Percentiles rank a stretch among this genome's conserved stretches.
Evolutionary conservation across 495 filamentous ascomycete genomes (phyloP).

Genomic region (Pseudomonodictys pantanalensis): DNA sequence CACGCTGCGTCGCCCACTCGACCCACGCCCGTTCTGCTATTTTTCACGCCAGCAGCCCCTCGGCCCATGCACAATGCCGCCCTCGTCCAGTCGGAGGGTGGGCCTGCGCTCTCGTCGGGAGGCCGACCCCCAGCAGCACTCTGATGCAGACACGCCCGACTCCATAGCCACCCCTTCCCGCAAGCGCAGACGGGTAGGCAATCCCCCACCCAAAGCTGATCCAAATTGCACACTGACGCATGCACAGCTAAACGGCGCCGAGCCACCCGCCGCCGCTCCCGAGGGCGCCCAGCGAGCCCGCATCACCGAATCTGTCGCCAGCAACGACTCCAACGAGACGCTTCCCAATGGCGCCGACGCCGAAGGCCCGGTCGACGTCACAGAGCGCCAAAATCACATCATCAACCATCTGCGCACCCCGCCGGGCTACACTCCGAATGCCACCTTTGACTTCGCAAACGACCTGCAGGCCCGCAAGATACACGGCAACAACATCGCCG

Average conservation of each 20-base stretch:
- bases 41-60: not conserved
- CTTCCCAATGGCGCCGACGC: conserved; percentile 26
- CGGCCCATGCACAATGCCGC: conserved; percentile 30
- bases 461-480: conserved; percentile 26
- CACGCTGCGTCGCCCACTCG: not conserved
- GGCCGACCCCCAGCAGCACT: conserved; percentile 29
- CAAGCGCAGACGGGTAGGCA: conserved; percentile 37
- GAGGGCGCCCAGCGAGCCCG: conserved; percentile 21
- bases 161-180: conserved; percentile 41
- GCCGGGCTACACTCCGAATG: conserved; percentile 22
- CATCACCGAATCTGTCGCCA: conserved; percentile 30
- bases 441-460: conserved; percentile 31
- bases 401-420: conserved; percentile 26
- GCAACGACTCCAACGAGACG: conserved; percentile 32
- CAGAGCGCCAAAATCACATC: conserved; percentile 29
- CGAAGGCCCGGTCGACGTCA: conserved; percentile 17
- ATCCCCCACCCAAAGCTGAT: not conserved
- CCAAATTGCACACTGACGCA: not conserved
- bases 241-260: conserved; percentile 31
- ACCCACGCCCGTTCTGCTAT: not conserved
- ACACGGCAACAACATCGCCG: conserved; percentile 44
- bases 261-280: conserved; percentile 10
- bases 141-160: conserved; percentile 43
- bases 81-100: conserved; percentile 28
- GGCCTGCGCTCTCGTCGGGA: conserved; percentile 29